Percentiles rank a stretch among this genome's conserved stretches.
Conservation (phyloP, 2,329 filamentous ascomycete genomes). For the Ophiostoma pallidulum region DNA sequence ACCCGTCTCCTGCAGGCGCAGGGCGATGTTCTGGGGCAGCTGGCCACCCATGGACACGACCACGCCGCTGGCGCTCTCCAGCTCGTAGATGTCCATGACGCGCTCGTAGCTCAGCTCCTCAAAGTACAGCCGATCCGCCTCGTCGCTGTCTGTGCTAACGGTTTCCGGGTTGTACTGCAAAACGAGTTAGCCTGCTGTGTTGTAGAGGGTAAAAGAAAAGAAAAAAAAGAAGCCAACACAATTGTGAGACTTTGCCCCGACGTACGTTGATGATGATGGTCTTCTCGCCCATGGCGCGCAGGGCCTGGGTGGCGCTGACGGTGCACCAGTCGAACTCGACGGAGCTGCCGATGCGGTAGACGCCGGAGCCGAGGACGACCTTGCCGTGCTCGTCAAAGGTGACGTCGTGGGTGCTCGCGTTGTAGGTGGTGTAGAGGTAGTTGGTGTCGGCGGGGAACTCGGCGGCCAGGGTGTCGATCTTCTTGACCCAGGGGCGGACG, state of each 20-base stretch:
- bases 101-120: slow-evolving; percentile 95
- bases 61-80: slow-evolving; percentile 75
- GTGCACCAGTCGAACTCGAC: slow-evolving; percentile 99
- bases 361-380: slow-evolving; percentile 83
- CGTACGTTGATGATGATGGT: slow-evolving; percentile 90
- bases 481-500: slow-evolving; percentile 94
- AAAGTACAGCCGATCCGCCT: slow-evolving; percentile 87
- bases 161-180: slow-evolving; percentile 84
- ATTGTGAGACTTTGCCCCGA: too few relatives aligned
- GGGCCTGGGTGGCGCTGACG: slow-evolving; percentile 75
- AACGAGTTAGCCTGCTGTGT: slow-evolving; percentile 26
- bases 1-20: slow-evolving; percentile 84
- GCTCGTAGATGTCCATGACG: slow-evolving; percentile 97
- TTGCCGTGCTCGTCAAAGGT: slow-evolving; percentile 87
- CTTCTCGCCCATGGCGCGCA: slow-evolving; percentile 85
- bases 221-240: neutral
- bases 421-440: slow-evolving; percentile 97
- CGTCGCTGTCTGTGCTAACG: slow-evolving; percentile 74
- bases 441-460: slow-evolving; percentile 94
- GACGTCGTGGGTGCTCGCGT: slow-evolving; percentile 87
- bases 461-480: slow-evolving; percentile 92
- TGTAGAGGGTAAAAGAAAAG: slow-evolving; percentile 7
- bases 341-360: slow-evolving; percentile 94
- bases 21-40: slow-evolving; percentile 92
- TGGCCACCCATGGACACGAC: slow-evolving; percentile 95